Evolutionary conservation across 169 alveolate genomes (phyloP), one percentile per base, ranked within the genome.

Genomic region (Eimeria brunetti): DNA sequence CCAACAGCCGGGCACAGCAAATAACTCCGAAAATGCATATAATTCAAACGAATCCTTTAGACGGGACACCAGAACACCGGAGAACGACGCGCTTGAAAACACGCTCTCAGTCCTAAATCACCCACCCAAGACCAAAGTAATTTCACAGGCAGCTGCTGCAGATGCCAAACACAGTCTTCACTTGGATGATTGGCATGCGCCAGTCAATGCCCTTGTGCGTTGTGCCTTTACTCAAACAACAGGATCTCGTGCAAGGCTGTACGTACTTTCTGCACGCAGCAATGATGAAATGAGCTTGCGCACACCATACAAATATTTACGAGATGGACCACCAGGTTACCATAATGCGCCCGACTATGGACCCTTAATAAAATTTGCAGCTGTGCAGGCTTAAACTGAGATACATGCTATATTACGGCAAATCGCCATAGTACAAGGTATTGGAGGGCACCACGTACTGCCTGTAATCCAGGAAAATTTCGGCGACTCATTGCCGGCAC

Each of bases 391-490:
- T 36, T 36, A 24, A 36, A 69, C 51, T 69, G n/a, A 14, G 12
- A 20, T 12, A 2, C 46, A 69, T 14, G 33, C 0, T 1, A 14
- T 51, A 62, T 0, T 18, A 24, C 71, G 0, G n/a, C 51, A 36
- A 69, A n/a, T n/a, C 80, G 8, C 1, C 80, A 18, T 24, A 69
- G 51, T 51, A 69, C n/a, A 41, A 41, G 46, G 46, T 41, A 11
- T 12, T 69, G 80, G 80, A 8, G 44, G 76, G 80, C 80, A 24
- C 14, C 80, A 69, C 80, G 27, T 22, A 69, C 80, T 69, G 80
- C 33, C 80, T 69, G 80, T 16, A 33, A 33, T 69, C n/a, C 46
- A 33, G 46, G 46, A 20, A 69, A 69, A 18, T 69, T 0, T 69
- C 22, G 27, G 33, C 24, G 22, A 69, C 12, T 11, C 49, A 33